Base-by-base conservation (phyloP, 345 rosid species). In the Cochlearia excelsa region DNA sequence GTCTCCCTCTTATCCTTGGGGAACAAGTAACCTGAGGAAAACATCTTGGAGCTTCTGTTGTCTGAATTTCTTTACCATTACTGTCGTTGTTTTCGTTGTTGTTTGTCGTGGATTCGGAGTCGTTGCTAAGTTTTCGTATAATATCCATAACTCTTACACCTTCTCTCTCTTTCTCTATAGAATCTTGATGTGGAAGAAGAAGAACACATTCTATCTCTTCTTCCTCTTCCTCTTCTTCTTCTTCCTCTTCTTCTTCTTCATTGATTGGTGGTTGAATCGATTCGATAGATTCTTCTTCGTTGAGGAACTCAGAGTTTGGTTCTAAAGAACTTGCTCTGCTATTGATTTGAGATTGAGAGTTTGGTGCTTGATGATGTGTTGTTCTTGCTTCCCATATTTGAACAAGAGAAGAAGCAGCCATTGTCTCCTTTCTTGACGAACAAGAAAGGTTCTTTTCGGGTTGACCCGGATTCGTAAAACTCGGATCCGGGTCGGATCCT, bases 371-470 rank as follows among this genome's bases (percentile, higher is more conserved):
- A 40, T 69, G 81, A 11, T 77, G 69, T 6, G 73, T 68, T n/a
- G 83, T 71, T 75, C 88, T 82, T 1, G 92, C 90, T 63, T 91
- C 96, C 95, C 98, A 91, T 59, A 88, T 86, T 71, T 85, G 96
- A 39, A 91, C 98, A 6, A 91, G 84, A 5, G 96, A 91, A 26
- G 94, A 88, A 35, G 98, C 96, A 0, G 83, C 86, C 16, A 23
- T 73, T 16, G 63, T 78, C 5, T 53, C 63, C 0, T 40, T 53
- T 35, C 2, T 57, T 1, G 59, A 37, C 6, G 70, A n/a, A n/a
- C n/a, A n/a, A n/a, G n/a, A n/a, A n/a, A n/a, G 30, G 9, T 43
- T 51, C 44, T 63, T 40, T 10, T 55, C 73, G 2, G 47, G 64
- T 51, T 70, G 72, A 46, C 62, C 44, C 5, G 64, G 30, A 26